phyloP scores from a whole-genome alignment of 2,329 filamentous ascomycete genomes.

The Aspergillus aculeatinus region DNA sequence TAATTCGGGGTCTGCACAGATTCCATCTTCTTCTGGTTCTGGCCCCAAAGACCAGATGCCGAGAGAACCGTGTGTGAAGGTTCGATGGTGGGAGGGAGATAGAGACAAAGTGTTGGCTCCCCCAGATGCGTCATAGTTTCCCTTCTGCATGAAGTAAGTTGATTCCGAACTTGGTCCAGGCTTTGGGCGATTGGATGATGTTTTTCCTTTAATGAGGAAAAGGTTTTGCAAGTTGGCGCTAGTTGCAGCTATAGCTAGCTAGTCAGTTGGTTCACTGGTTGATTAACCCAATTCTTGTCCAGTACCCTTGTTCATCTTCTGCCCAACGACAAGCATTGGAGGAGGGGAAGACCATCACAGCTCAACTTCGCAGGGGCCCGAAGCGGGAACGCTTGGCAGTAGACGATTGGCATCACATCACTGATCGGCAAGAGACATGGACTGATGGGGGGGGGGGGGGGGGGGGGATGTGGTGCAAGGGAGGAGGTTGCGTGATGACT shows the following conservation, averaged over 20 bases:
- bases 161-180: slow-evolving; percentile 2
- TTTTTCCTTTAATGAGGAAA: neutral
- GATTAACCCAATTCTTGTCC: neutral
- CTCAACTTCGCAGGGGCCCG: neutral
- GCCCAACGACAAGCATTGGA: neutral
- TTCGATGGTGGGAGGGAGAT: neutral
- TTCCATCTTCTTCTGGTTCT: neutral
- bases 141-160: slow-evolving; percentile 11
- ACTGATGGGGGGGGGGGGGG: neutral
- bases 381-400: neutral
- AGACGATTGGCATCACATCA: neutral
- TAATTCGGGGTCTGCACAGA: no score
- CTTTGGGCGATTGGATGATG: neutral
- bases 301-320: neutral
- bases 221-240: neutral
- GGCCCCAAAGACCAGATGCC: neutral
- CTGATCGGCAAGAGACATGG: slow-evolving; percentile 1
- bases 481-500: neutral
- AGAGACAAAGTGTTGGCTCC: slow-evolving; percentile 9
- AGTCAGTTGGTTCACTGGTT: neutral
- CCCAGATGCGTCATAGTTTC: slow-evolving; percentile 34
- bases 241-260: neutral
- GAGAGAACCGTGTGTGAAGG: neutral
- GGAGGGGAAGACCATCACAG: neutral
- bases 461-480: neutral